Conservation (phyloP, 2,329 filamentous ascomycete genomes). For the Colletotrichum sp. region DNA sequence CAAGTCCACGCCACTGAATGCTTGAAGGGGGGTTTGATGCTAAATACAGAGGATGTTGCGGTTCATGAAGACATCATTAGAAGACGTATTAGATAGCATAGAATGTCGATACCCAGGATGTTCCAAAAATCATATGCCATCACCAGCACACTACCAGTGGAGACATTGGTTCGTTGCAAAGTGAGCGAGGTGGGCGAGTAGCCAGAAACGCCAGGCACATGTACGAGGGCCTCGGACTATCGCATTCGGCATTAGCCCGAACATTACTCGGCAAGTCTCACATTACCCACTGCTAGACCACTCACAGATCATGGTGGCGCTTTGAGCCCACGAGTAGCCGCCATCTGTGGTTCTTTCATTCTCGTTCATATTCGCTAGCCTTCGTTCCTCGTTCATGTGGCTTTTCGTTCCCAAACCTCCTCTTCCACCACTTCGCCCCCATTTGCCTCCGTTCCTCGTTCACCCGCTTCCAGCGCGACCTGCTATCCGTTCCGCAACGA, state of each 20-base stretch:
- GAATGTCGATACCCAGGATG: neutral
- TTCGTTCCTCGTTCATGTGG: neutral
- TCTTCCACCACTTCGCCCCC: neutral
- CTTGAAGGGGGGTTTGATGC: neutral
- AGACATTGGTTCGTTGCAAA: neutral
- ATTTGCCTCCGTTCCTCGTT: neutral
- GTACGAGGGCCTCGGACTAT: neutral
- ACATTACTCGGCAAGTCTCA: neutral
- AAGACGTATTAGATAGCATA: neutral
- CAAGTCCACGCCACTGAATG: neutral
- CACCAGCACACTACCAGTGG: neutral
- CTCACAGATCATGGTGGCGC: neutral
- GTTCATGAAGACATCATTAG: neutral
- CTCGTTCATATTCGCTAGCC: slow-evolving; percentile 20
- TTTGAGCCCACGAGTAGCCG: neutral
- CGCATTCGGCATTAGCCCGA: neutral
- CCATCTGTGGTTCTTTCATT: slow-evolving; percentile 6
- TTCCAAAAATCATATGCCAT: neutral
- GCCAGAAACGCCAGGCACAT: neutral
- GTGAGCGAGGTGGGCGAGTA: neutral
- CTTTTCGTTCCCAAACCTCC: neutral
- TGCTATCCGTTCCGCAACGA: no score
- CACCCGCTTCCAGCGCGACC: neutral
- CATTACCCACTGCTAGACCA: neutral
- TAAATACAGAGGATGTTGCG: neutral